phyloP scores from a whole-genome alignment of 2,329 filamentous ascomycete species.

The Neoarthrinium moseri region DNA sequence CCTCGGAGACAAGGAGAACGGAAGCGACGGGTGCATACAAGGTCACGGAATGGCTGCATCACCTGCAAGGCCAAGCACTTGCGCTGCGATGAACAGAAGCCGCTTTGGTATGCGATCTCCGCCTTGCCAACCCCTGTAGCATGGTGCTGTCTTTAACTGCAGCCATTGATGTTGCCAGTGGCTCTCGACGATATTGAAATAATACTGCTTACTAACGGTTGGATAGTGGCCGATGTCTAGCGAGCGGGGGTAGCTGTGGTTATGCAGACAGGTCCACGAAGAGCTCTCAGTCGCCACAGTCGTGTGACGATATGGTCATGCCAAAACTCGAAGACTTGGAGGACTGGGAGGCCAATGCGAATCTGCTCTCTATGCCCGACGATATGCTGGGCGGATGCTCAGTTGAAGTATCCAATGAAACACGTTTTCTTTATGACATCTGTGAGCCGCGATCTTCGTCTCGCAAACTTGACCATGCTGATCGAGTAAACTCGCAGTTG shows the following conservation, averaged over 20 bases:
- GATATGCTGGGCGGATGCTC: slow-evolving; percentile 18
- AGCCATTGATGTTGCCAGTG: background rate
- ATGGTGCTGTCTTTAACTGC: background rate
- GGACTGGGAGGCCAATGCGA: slow-evolving; percentile 5
- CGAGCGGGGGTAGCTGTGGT: slow-evolving; percentile 21
- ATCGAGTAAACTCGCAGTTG: slow-evolving; percentile 10
- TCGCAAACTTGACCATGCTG: slow-evolving; percentile 6
- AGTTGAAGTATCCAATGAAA: slow-evolving; percentile 18
- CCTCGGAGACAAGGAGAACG: slow-evolving; percentile 3
- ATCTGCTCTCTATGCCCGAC: slow-evolving; percentile 10
- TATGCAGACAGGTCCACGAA: slow-evolving; percentile 15
- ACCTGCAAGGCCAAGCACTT: slow-evolving; percentile 24
- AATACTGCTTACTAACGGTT: slow-evolving; percentile 11
- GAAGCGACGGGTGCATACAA: slow-evolving; percentile 13
- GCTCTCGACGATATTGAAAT: background rate
- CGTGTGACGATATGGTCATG: slow-evolving; percentile 11
- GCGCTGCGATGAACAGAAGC: slow-evolving; percentile 23
- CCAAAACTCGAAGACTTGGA: slow-evolving; percentile 13
- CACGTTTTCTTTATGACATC: slow-evolving; percentile 19
- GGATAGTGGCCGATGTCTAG: slow-evolving; percentile 21
- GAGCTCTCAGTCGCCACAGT: slow-evolving; percentile 11
- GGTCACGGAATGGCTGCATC: slow-evolving; percentile 23
- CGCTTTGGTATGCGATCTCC: slow-evolving; percentile 20
- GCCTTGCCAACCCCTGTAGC: background rate
- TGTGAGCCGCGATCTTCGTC: slow-evolving; percentile 13